These are phyloP conservation scores for Stagonosporopsis cucurbitacearum DNA, from an alignment of 2,329 filamentous ascomycete species.

Conservation along the genomic window DNA sequence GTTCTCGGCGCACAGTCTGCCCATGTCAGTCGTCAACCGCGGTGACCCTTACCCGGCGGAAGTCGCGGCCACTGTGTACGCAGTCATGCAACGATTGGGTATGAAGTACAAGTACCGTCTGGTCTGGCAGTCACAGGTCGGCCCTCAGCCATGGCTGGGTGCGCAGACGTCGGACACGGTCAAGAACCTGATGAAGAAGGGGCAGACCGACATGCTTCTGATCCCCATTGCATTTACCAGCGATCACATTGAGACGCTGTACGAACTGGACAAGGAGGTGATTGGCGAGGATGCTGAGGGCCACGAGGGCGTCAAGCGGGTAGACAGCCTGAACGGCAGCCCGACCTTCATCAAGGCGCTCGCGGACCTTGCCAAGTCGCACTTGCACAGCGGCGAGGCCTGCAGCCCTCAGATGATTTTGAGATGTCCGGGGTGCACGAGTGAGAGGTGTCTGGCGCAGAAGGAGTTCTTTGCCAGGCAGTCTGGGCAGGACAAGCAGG, in stretches of 20 bases:
- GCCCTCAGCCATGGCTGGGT: slow-evolving; percentile 92
- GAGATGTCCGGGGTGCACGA: slow-evolving; percentile 92
- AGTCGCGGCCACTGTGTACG: slow-evolving; percentile 93
- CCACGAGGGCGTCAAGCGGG: slow-evolving; percentile 73
- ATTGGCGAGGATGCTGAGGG: slow-evolving; percentile 76
- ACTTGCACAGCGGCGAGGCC: slow-evolving; percentile 72
- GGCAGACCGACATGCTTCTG: slow-evolving; percentile 87
- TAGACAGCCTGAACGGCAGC: slow-evolving; percentile 90
- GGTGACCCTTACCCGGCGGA: slow-evolving; percentile 95
- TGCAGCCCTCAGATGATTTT: slow-evolving; percentile 88
- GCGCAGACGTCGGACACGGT: slow-evolving; percentile 92
- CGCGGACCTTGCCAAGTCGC: slow-evolving; percentile 82
- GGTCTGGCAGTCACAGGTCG: slow-evolving; percentile 98
- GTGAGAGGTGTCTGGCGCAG: slow-evolving; percentile 81
- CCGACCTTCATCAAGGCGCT: slow-evolving; percentile 89
- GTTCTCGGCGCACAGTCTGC: slow-evolving; percentile 94
- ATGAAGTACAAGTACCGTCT: slow-evolving; percentile 91
- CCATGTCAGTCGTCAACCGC: slow-evolving; percentile 97
- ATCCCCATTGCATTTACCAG: slow-evolving; percentile 98
- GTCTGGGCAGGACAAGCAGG: slow-evolving; percentile 34
- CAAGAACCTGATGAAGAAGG: slow-evolving; percentile 85
- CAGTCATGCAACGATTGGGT: slow-evolving; percentile 90
- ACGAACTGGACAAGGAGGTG: slow-evolving; percentile 91
- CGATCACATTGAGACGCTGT: slow-evolving; percentile 98
- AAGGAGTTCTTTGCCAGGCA: slow-evolving; percentile 69